phyloP scores from a whole-genome alignment of 2,329 filamentous ascomycete species.

The Paracoccidioides lutzii region DNA sequence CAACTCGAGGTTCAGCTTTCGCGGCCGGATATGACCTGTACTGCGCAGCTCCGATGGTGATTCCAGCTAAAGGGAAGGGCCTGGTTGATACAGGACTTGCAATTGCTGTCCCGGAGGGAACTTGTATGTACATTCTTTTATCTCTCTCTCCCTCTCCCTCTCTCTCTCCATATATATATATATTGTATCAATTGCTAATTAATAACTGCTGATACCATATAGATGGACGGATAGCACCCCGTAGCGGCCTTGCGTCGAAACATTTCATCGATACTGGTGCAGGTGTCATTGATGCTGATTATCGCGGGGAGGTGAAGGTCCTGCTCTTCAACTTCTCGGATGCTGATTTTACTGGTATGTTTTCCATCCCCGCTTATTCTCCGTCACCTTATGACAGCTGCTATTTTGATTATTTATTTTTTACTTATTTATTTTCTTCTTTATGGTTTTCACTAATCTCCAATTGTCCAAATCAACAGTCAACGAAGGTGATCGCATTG shows the following conservation, averaged over 20 bases:
- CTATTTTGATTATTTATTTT: too few species aligned
- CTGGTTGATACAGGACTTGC: constrained; percentile 83
- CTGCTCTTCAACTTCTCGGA: constrained; percentile 89
- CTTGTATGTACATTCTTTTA: constrained; percentile 49
- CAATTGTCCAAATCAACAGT: constrained; percentile 31
- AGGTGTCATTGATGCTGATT: constrained; percentile 95
- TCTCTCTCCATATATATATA: background rate
- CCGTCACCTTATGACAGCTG: background rate
- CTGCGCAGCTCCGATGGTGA: constrained; percentile 55
- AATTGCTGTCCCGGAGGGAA: constrained; percentile 80
- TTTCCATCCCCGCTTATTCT: background rate
- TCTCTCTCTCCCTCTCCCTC: too few species aligned
- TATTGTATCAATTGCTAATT: background rate
- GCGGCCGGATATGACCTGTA: constrained; percentile 94
- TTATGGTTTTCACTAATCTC: background rate
- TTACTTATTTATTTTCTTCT: background rate
- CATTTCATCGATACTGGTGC: constrained; percentile 94
- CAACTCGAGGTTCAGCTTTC: constrained; percentile 77
- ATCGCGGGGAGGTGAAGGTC: constrained; percentile 86
- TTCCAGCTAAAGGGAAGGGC: constrained; percentile 72
- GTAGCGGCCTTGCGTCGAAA: constrained; percentile 83
- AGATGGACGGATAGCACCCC: constrained; percentile 84
- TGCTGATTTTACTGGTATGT: constrained; percentile 50
- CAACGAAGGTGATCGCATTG: constrained; percentile 76
- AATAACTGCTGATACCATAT: background rate